A percentile compares a stretch with the other conserved stretches of the same genome.
Conservation (phyloP, 306 rosid genomes). For the Ormosia semicastrata region DNA sequence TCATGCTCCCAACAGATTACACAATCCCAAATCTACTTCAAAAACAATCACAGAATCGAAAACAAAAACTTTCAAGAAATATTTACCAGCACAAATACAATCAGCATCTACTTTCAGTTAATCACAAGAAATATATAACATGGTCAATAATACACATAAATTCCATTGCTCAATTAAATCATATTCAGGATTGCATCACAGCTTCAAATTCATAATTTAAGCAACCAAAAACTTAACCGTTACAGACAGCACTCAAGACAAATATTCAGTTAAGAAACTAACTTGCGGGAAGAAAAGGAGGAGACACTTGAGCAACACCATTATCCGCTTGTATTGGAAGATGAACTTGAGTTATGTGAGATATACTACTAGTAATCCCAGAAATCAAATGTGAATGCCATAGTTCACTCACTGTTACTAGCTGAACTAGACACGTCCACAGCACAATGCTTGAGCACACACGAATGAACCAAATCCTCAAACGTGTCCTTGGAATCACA, state of each 20-base stretch:
- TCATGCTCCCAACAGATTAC: constrained; percentile 1
- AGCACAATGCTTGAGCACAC: constrained; percentile 83
- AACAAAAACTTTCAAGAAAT: not conserved
- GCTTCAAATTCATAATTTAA: not conserved
- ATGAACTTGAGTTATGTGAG: constrained; percentile 38
- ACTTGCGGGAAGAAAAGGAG: constrained; percentile 66
- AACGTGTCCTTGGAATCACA: constrained; percentile 66
- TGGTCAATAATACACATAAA: not conserved
- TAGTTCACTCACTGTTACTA: constrained; percentile 76
- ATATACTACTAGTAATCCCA: constrained; percentile 61
- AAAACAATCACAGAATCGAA: not conserved
- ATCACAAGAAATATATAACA: not conserved
- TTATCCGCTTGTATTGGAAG: constrained; percentile 21
- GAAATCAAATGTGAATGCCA: constrained; percentile 76
- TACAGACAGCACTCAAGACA: not conserved
- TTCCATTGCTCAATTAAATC: not conserved
- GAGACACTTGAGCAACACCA: constrained; percentile 35
- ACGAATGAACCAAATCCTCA: constrained; percentile 87
- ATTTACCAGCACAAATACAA: not conserved
- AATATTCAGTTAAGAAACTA: constrained; percentile 35
- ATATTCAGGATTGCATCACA: not conserved
- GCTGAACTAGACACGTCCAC: constrained; percentile 92
- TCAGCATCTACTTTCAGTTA: constrained; percentile 1
- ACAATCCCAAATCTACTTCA: constrained; percentile 10
- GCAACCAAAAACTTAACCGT: not conserved